These are phyloP conservation scores for Lecanosticta acicola DNA, from an alignment of 2,329 filamentous ascomycete species.

Conservation along the genomic window DNA sequence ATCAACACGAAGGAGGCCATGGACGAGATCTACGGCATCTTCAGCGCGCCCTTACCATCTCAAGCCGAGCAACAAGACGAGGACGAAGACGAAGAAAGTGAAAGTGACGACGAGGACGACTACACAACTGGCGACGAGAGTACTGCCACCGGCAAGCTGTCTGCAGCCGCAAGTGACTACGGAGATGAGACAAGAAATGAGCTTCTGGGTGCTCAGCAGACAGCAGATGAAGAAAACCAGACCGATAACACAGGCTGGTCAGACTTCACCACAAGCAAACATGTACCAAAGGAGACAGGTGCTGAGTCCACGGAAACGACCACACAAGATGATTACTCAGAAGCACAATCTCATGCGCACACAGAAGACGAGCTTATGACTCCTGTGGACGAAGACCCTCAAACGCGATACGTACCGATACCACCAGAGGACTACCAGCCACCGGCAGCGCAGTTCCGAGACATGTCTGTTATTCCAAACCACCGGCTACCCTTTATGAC, in stretches of 20 bases:
- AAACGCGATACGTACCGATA: constrained; percentile 66
- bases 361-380: constrained; percentile 42
- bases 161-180: constrained; percentile 58
- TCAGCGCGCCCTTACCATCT: constrained; percentile 73
- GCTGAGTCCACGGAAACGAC: constrained; percentile 29
- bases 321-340: constrained; percentile 35
- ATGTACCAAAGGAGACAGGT: constrained; percentile 51
- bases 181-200: constrained; percentile 57
- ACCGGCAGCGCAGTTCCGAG: constrained; percentile 68
- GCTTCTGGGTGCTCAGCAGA: constrained; percentile 36
- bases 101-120: constrained; percentile 60
- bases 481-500: constrained; percentile 97
- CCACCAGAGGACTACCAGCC: constrained; percentile 83
- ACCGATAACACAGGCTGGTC: constrained; percentile 72
- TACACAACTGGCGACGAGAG: constrained; percentile 85
- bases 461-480: constrained; percentile 73
- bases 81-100: constrained; percentile 64
- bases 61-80: constrained; percentile 44
- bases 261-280: constrained; percentile 71
- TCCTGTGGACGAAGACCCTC: constrained; percentile 42
- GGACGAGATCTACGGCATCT: constrained; percentile 95
- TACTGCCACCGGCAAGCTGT: constrained; percentile 65
- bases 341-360: constrained; percentile 30
- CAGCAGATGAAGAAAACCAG: constrained; percentile 32
- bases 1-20: constrained; percentile 91